A percentile compares a stretch with the other conserved stretches of the same genome.
Evolutionary conservation across 129 eudicot species (phyloP).

Genomic region (Arctium lappa): DNA sequence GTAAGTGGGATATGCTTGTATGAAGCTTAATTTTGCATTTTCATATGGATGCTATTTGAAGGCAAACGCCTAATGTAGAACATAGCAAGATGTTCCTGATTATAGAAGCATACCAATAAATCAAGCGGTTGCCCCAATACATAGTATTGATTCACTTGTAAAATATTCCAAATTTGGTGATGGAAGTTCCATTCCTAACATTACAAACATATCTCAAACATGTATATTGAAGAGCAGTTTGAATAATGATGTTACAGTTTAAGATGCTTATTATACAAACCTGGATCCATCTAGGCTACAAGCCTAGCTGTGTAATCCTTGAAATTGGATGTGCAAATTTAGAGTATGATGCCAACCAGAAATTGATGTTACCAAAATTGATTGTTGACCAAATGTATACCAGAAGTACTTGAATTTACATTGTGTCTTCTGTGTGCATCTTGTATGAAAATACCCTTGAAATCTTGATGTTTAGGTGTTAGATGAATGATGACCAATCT

Average conservation of each 20-base stretch:
- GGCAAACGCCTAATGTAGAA: too few relatives aligned
- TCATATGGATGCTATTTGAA: too few relatives aligned
- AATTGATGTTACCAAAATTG: conserved; percentile 14
- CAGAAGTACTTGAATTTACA: conserved; percentile 10
- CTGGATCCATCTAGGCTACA: background rate
- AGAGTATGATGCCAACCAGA: background rate
- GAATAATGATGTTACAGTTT: background rate
- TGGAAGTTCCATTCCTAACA: too few relatives aligned
- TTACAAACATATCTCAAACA: background rate
- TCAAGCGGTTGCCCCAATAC: too few relatives aligned
- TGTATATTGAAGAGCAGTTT: background rate
- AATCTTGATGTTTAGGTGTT: background rate
- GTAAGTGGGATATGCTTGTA: too few relatives aligned
- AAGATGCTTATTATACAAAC: background rate
- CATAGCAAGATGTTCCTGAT: too few relatives aligned
- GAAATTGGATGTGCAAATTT: background rate
- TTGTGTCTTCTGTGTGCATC: background rate
- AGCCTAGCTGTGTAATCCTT: background rate
- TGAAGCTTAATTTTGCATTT: too few relatives aligned
- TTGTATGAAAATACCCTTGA: background rate
- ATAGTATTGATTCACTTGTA: too few relatives aligned
- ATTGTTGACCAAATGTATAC: background rate
- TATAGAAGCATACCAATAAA: too few relatives aligned
- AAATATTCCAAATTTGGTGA: too few relatives aligned
- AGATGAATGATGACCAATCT: conserved; percentile 18